Conservation (phyloP, 352 stramenopile genomes). For the Pythium rishiriense region DNA sequence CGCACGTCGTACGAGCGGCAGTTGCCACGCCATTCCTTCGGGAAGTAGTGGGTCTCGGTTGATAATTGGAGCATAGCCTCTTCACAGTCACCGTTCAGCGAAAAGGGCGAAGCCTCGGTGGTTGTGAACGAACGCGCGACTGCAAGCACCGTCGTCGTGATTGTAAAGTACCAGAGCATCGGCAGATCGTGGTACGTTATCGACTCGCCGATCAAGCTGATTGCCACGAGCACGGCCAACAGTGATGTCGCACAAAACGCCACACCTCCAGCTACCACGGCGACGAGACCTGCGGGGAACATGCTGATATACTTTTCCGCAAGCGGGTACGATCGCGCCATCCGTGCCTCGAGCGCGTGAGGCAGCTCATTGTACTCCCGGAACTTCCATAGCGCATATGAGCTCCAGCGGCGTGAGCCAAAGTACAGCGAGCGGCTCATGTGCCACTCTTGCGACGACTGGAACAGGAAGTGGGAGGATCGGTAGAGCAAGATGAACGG, state of each 20-base stretch:
- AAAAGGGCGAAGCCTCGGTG: constrained; percentile 62
- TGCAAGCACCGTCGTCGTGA: constrained; percentile 86
- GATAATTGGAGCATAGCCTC: constrained; percentile 85
- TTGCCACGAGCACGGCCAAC: constrained; percentile 91
- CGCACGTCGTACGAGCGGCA: constrained; percentile 87
- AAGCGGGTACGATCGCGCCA: constrained; percentile 90
- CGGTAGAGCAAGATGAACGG: constrained; percentile 98
- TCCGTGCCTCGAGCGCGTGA: constrained; percentile 94
- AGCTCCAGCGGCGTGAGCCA: constrained; percentile 93
- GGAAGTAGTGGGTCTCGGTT: constrained; percentile 96
- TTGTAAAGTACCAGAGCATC: constrained; percentile 96
- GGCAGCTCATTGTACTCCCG: constrained; percentile 98
- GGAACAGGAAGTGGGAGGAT: constrained; percentile 96
- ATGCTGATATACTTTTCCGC: constrained; percentile 94
- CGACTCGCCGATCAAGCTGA: constrained; percentile 96
- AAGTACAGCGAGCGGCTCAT: constrained; percentile 92
- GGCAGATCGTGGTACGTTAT: constrained; percentile 94
- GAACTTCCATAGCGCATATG: constrained; percentile 90
- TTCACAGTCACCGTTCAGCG: constrained; percentile 79
- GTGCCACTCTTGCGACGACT: constrained; percentile 96
- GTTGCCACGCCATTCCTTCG: constrained; percentile 90
- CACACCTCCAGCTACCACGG: constrained; percentile 91
- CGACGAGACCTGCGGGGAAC: constrained; percentile 90
- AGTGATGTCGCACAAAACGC: constrained; percentile 96
- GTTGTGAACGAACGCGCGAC: constrained; percentile 73